A percentile compares a stretch with the other conserved stretches of the same genome.
Conservation (phyloP, 768 basidiomycete species). For the Trametes sanguinea region DNA sequence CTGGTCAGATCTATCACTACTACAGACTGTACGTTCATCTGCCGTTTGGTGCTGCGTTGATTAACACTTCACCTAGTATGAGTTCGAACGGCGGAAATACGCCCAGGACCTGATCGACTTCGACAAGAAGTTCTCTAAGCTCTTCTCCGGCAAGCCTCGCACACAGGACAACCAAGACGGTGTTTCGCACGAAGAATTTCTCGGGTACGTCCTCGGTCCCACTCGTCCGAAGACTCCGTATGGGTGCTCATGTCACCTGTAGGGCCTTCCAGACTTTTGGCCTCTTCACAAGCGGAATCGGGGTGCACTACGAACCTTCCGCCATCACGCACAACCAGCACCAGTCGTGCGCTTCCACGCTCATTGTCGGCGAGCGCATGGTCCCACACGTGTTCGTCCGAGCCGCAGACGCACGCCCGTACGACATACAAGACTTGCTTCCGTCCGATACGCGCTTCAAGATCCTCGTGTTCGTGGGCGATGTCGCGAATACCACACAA, state of each 20-base stretch:
- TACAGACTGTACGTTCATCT: conserved; percentile 44
- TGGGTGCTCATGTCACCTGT: not conserved
- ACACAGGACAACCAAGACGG: conserved; percentile 41
- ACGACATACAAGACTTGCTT: conserved; percentile 52
- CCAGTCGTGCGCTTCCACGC: conserved; percentile 40
- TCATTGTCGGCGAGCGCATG: conserved; percentile 53
- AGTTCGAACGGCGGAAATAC: conserved; percentile 53
- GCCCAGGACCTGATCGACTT: conserved; percentile 57
- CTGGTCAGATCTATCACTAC: conserved; percentile 45
- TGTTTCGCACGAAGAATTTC: conserved; percentile 52
- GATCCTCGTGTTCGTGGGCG: conserved; percentile 48
- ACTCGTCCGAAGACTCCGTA: not conserved
- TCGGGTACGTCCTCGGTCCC: conserved; percentile 35
- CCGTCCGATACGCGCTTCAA: conserved; percentile 52
- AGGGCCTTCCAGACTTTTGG: conserved; percentile 50
- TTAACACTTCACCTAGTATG: conserved; percentile 40
- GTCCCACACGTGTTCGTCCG: conserved; percentile 49
- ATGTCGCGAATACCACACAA: conserved; percentile 31
- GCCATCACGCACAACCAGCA: conserved; percentile 36
- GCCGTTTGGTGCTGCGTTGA: too few relatives aligned
- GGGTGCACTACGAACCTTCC: conserved; percentile 52
- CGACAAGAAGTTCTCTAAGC: conserved; percentile 51
- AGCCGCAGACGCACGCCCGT: conserved; percentile 47
- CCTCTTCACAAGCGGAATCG: conserved; percentile 48
- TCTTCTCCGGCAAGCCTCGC: conserved; percentile 56